These are phyloP conservation scores for Lasiodiplodia citricola DNA, from an alignment of 2,329 filamentous ascomycete species.

Conservation along the genomic window DNA sequence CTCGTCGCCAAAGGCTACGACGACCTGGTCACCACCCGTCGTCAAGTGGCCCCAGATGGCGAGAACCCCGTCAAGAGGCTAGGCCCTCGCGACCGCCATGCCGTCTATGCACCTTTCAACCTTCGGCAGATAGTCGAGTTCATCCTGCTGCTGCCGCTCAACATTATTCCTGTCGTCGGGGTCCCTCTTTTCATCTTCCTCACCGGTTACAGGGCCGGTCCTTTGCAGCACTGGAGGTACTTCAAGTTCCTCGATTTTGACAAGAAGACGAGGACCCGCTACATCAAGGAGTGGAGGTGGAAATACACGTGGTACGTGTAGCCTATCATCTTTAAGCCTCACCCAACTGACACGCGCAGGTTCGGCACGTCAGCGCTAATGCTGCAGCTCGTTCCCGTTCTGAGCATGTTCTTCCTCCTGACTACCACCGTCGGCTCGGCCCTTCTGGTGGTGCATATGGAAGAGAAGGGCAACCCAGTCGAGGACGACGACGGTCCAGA, in stretches of 20 bases:
- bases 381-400: constrained; percentile 82
- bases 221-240: constrained; percentile 89
- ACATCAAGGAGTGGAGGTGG: constrained; percentile 70
- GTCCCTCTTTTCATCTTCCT: constrained; percentile 85
- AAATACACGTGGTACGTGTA: constrained; percentile 78
- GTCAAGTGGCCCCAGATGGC: constrained; percentile 70
- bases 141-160: constrained; percentile 70
- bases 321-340: background rate
- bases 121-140: constrained; percentile 90
- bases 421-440: constrained; percentile 85
- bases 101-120: constrained; percentile 87
- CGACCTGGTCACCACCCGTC: constrained; percentile 52
- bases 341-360: constrained; percentile 40
- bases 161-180: constrained; percentile 83
- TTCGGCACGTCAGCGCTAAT: constrained; percentile 87
- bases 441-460: constrained; percentile 82
- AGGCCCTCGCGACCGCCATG: constrained; percentile 77
- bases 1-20: constrained; percentile 75
- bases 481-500: constrained; percentile 7
- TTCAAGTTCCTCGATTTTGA: constrained; percentile 78
- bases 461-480: constrained; percentile 56
- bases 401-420: constrained; percentile 94
- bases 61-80: constrained; percentile 78
- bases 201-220: constrained; percentile 85
- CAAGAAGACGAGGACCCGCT: constrained; percentile 74